Conservation (phyloP, 1,139 yeast species). For the Suhomyces yuchorum region DNA sequence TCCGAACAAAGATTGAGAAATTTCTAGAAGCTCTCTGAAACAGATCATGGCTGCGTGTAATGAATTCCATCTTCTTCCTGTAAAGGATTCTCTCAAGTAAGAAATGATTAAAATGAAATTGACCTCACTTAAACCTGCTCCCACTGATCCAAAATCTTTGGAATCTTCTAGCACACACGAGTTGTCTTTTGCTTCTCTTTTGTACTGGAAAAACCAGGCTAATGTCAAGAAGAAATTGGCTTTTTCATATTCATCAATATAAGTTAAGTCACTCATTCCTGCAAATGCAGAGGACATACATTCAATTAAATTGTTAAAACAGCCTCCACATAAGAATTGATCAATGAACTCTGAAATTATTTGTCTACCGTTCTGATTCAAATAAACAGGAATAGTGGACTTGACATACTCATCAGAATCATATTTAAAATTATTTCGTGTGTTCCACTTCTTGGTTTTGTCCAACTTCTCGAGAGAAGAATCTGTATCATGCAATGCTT, state of each 20-base stretch:
- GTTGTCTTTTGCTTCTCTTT: conserved; percentile 25
- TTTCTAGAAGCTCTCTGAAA: conserved; percentile 62
- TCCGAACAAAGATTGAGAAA: conserved; percentile 53
- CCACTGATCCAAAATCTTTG: conserved; percentile 62
- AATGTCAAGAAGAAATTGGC: conserved; percentile 59
- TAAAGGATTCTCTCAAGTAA: conserved; percentile 55
- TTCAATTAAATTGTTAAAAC: conserved; percentile 68
- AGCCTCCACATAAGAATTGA: conserved; percentile 63
- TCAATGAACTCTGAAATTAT: conserved; percentile 54
- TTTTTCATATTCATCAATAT: conserved; percentile 39
- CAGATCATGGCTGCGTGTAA: conserved; percentile 74
- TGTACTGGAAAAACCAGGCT: conserved; percentile 66
- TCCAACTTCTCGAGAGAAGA: conserved; percentile 57
- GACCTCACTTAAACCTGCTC: conserved; percentile 66
- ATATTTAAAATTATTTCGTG: conserved; percentile 43
- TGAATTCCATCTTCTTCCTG: conserved; percentile 54
- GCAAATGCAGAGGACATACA: conserved; percentile 49
- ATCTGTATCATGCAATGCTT: conserved; percentile 53
- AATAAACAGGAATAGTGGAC: conserved; percentile 16
- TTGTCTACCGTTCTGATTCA: conserved; percentile 17
- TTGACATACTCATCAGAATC: conserved; percentile 46
- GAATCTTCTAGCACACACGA: conserved; percentile 22
- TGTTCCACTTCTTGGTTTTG: conserved; percentile 65
- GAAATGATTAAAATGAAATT: conserved; percentile 62
- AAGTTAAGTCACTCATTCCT: conserved; percentile 42